These are phyloP conservation scores for Penicillium sp. DNA, from an alignment of 2,329 filamentous ascomycete genomes.

Conservation along the genomic window DNA sequence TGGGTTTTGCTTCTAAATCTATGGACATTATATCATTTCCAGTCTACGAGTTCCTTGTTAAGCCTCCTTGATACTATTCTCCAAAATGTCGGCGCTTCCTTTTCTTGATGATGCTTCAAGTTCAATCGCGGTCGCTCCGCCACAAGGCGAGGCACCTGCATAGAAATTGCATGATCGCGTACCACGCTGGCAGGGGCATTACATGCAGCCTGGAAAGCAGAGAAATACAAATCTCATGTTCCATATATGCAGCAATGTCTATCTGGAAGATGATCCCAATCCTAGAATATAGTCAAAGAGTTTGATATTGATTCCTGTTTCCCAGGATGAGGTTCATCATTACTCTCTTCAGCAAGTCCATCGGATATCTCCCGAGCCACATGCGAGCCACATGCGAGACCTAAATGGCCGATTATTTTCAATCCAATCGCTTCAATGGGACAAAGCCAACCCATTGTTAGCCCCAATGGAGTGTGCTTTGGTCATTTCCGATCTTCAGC, in stretches of 20 bases:
- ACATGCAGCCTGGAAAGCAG: background rate
- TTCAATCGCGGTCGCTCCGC: background rate
- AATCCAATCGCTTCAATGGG: background rate
- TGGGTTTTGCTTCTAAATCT: background rate
- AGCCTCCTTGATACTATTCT: too few species aligned
- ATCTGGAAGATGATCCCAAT: background rate
- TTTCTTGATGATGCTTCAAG: constrained; percentile 38
- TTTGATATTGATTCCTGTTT: background rate
- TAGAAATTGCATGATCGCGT: background rate
- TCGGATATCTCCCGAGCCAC: constrained; percentile 4
- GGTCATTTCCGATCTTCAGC: background rate
- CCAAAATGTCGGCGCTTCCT: constrained; percentile 25
- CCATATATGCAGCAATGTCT: background rate
- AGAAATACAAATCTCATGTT: constrained; percentile 8
- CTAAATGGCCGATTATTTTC: background rate
- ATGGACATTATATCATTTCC: too few species aligned
- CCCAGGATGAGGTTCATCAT: background rate
- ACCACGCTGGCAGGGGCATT: background rate
- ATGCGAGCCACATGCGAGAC: constrained; percentile 1
- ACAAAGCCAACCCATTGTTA: background rate
- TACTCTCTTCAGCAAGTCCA: background rate
- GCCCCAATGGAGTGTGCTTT: background rate
- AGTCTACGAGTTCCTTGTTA: too few species aligned
- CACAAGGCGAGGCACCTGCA: background rate
- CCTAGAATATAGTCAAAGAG: background rate